phyloP scores from a whole-genome alignment of 192 early-diverging fungal genomes.

The Coemansia sp. region DNA sequence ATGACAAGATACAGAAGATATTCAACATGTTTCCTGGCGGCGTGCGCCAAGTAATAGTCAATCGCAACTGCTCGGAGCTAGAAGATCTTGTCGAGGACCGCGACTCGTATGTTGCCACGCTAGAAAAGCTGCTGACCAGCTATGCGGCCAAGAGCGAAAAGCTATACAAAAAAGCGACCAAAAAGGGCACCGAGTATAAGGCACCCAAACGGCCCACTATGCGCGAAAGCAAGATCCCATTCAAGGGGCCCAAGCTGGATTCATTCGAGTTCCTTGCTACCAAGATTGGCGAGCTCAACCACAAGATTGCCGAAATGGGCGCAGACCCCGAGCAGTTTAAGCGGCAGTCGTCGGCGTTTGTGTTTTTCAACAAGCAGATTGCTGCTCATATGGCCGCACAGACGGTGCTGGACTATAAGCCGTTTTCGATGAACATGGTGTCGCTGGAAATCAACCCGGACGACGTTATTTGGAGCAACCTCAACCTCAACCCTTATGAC shows the following conservation, averaged over 20 bases:
- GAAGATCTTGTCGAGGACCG: constrained; percentile 58
- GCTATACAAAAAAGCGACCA: constrained; percentile 33
- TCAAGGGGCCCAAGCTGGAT: constrained; percentile 66
- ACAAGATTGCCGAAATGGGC: constrained; percentile 53
- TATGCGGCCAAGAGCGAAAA: constrained; percentile 55
- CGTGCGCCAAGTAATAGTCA: constrained; percentile 68
- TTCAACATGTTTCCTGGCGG: constrained; percentile 72
- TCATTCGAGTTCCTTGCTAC: constrained; percentile 51
- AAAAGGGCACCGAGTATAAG: constrained; percentile 24
- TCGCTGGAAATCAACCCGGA: constrained; percentile 67
- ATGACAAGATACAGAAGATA: constrained; percentile 51
- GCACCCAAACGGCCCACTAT: constrained; percentile 57
- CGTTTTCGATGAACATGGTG: constrained; percentile 66
- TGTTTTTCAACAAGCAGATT: constrained; percentile 77
- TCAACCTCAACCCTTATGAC: constrained; percentile 59
- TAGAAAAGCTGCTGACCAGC: constrained; percentile 60
- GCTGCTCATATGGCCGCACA: constrained; percentile 81
- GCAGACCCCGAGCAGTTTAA: constrained; percentile 27
- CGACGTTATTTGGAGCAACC: constrained; percentile 87
- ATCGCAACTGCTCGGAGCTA: constrained; percentile 62
- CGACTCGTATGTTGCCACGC: constrained; percentile 47
- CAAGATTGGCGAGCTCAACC: constrained; percentile 41
- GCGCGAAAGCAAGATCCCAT: constrained; percentile 49
- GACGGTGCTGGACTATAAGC: constrained; percentile 62
- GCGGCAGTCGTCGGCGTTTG: constrained; percentile 76